Base-by-base conservation (phyloP, 768 basidiomycete genomes). In the Coprinopsis cinerea region DNA sequence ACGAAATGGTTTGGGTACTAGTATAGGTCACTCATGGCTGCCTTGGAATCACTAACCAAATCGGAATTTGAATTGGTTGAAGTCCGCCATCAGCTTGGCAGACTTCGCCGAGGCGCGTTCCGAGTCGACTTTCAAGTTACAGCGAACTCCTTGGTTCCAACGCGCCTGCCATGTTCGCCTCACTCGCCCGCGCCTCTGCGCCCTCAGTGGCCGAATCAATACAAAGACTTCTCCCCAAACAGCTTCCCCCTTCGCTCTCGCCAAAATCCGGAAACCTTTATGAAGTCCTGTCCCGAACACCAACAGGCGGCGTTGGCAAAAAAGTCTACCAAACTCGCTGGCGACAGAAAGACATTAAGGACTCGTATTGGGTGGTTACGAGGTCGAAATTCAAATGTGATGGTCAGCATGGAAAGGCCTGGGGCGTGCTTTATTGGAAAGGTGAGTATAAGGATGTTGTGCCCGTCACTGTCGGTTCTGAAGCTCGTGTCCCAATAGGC, bases 341-440 rank as follows among this genome's bases (percentile, higher is more conserved):
- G 90, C 66, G 70, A 25, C 60, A 67, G 25, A 91, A 90, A 66
- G 74, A 78, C 17, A 85, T 90, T 53, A 55, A 63, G 42, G 73
- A 77, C 35, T 85, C 78, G 50, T 89, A 81, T 61, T 92, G 91
- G 90, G 63, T 77, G 28, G 75, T 92, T 35, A 90, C 88, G 2
- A 73, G 77, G 59, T 75, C 85, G 26, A 69, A 71, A 53, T 79
- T 91, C 61, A 92, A 91, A 64, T 70, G 71, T 36, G 82, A 82
- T 55, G 88, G 88, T 23, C 71, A 64, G 23, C 85, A 90, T 57
- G 90, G 90, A 1, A 90, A 83, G 63, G 89, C 79, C 15, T 92
- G 91, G 91, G 90, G 90, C 5, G 70, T 72, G 52, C 67, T 92
- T 3, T 74, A 81, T 48, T 92, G 89, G 88, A 81, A 75, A 70